phyloP scores from a whole-genome alignment of 257 asterid species.

The Przewalskia tangutica region DNA sequence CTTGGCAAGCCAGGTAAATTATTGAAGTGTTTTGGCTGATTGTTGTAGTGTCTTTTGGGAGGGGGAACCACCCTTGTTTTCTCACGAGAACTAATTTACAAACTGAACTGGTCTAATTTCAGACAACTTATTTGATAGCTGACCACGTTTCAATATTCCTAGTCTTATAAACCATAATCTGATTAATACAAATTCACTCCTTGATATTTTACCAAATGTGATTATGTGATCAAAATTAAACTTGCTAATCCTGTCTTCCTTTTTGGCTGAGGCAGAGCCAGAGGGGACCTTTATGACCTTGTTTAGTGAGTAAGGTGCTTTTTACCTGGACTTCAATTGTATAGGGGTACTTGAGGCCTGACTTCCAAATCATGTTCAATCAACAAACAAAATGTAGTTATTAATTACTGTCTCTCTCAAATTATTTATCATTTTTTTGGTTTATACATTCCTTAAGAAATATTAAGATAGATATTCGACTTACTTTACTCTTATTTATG shows the following conservation, averaged over 20 bases:
- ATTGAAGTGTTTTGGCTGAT: neutral
- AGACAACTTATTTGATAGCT: neutral
- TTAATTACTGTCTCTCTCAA: too few relatives aligned
- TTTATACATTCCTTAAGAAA: too few relatives aligned
- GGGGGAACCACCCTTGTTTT: neutral
- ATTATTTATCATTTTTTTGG: too few relatives aligned
- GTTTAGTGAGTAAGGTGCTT: too few relatives aligned
- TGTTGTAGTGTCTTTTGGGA: neutral
- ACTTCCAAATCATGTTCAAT: too few relatives aligned
- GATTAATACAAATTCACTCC: neutral
- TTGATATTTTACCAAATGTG: neutral
- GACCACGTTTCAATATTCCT: neutral
- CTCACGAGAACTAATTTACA: neutral
- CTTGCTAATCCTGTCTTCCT: neutral
- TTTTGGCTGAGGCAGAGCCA: neutral
- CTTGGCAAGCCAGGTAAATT: too few relatives aligned
- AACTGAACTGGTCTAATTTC: neutral
- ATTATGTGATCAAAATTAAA: neutral
- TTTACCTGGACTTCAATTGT: too few relatives aligned
- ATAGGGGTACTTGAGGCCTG: too few relatives aligned
- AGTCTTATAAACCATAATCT: neutral
- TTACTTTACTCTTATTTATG: too few relatives aligned
- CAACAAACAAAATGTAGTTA: too few relatives aligned
- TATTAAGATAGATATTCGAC: too few relatives aligned
- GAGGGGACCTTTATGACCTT: neutral